Evolutionary conservation across 2,329 filamentous ascomycete species (phyloP), one percentile per base, ranked within the genome.

Genomic region (Rhexocercosporidium sp.): DNA sequence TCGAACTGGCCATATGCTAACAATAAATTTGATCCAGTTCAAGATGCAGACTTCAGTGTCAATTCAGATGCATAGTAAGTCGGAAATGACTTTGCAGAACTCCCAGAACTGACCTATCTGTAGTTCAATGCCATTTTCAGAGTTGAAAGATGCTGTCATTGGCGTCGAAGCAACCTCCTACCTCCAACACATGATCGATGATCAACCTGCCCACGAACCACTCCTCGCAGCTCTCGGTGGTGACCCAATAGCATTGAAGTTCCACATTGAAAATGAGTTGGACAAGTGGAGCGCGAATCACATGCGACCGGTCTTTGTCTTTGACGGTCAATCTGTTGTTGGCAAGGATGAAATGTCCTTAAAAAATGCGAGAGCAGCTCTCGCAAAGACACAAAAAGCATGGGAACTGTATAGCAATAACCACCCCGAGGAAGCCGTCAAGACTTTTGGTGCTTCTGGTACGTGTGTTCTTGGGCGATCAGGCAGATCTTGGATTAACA

Each of bases 151-250:
- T 77, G 88, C 88, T 68, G 86, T 90, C 63, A 86, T 97, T 74
- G 94, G 90, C 71, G 89, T 98, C 75, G 94, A 97, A 82, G 96
- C 95, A 65, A 91, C 92, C 62, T 92, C 96, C 80, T 98, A 96
- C 79, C 87, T 99, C 71, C 86, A 91, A 78, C 88, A 90, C 67
- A 87, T 97, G 72, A 88, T 97, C 75, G 88, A 91, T 76, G 87
- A 85, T 65, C 79, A 86, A 51, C 86, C 88, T 31, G 90, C 88
- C 54, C 91, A 92, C 76, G 96, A 99, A 79, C 94, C 95, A 49
- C 89, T 99, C 39, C 86, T 98, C 39, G 89, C 94, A 64, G 96
- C 96, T 25, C 87, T 98, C 57, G 96, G 95, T 59, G 96, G 96
- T 66, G 86, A 95, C 69, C 96, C 95, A 2, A 88, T 92, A 68